Percentiles rank a stretch among this genome's conserved stretches.
Evolutionary conservation across 805 yeast species (phyloP).

Genomic region (Monosporozyma aquatica): DNA sequence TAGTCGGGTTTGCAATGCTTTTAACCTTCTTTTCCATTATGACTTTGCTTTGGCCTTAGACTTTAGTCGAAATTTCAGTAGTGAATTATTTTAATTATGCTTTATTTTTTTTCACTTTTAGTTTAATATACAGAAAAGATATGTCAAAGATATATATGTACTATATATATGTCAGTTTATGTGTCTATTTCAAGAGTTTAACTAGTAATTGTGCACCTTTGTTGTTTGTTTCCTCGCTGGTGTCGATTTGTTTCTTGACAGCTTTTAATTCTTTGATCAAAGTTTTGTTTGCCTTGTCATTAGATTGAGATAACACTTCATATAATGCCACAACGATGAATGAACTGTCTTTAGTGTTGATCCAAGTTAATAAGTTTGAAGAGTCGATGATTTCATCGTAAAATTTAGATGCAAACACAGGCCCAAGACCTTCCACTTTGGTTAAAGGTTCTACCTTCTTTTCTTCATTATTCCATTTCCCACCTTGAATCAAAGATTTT

Average conservation of each 20-base stretch:
- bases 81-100: too few species aligned
- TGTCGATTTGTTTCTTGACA: conserved; percentile 36
- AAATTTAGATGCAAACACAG: conserved; percentile 48
- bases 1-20: too few species aligned
- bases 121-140: too few species aligned
- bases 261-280: conserved; percentile 49
- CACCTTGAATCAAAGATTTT: conserved; percentile 73
- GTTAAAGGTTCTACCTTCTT: conserved; percentile 40
- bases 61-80: too few species aligned
- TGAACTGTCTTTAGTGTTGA: conserved; percentile 56
- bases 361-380: conserved; percentile 55
- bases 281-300: conserved; percentile 36
- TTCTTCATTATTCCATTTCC: conserved; percentile 66
- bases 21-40: too few species aligned
- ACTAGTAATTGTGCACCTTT: conserved; percentile 55
- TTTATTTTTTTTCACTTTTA: too few species aligned
- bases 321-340: conserved; percentile 74
- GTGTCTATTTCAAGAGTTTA: conserved; percentile 29
- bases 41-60: too few species aligned
- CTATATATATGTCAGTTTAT: too few species aligned
- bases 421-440: conserved; percentile 42
- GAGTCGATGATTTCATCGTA: conserved; percentile 44
- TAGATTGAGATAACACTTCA: conserved; percentile 49
- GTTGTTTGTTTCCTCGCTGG: conserved; percentile 36
- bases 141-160: too few species aligned